phyloP scores from a whole-genome alignment of 331 rosid species.

The Erythrophleum ivorense region DNA sequence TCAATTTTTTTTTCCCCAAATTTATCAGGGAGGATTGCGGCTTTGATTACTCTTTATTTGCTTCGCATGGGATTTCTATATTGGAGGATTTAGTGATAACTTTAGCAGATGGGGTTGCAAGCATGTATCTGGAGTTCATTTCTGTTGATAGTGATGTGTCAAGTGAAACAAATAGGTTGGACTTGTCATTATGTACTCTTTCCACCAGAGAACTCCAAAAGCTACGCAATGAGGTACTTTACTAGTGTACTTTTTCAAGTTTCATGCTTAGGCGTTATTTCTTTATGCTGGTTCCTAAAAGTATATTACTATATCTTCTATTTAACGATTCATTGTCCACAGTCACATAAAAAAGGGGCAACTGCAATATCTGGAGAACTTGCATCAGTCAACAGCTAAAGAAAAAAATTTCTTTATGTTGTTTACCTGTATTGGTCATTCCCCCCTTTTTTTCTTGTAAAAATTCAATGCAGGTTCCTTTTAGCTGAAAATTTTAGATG shows the following conservation, averaged over 20 bases:
- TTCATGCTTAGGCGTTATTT: constrained; percentile 22
- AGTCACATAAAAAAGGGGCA: neutral
- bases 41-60: constrained; percentile 62
- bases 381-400: neutral
- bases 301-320: neutral
- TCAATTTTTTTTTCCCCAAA: constrained; percentile 10
- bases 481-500: constrained; percentile 1
- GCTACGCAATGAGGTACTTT: constrained; percentile 86
- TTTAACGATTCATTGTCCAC: neutral
- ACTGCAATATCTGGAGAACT: constrained; percentile 16
- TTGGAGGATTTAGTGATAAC: constrained; percentile 90
- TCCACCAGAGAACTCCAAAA: constrained; percentile 93
- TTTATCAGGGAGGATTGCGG: constrained; percentile 64
- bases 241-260: neutral
- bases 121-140: constrained; percentile 86
- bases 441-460: neutral
- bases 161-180: constrained; percentile 62
- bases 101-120: constrained; percentile 85
- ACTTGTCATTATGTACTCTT: constrained; percentile 70
- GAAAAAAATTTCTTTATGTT: neutral
- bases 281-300: neutral
- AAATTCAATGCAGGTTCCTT: constrained; percentile 23
- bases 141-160: constrained; percentile 86
- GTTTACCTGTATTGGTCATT: constrained; percentile 15
- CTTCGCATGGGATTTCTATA: constrained; percentile 75